Percentiles rank a stretch among this genome's conserved stretches.
phyloP scores from a whole-genome alignment of 83 land plant species.

The Thuja plicata region DNA sequence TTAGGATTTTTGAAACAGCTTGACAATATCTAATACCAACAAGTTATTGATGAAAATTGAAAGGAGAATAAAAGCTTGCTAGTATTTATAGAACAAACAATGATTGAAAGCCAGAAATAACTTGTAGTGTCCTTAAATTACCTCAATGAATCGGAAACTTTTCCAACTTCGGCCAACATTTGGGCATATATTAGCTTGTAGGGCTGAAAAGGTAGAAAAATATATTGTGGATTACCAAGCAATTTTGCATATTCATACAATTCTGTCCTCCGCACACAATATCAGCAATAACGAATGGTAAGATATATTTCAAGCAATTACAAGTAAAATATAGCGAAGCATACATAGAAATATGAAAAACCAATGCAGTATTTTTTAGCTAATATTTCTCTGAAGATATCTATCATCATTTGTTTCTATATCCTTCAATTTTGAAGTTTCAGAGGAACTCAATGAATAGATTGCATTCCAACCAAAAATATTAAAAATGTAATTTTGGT shows the following conservation, averaged over 20 bases:
- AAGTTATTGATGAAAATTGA: neutral
- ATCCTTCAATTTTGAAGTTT: neutral
- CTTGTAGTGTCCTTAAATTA: constrained; percentile 26
- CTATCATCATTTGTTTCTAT: neutral
- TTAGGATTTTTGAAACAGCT: constrained; percentile 66
- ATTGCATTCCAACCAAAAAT: neutral
- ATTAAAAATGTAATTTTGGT: neutral
- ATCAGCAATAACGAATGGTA: constrained; percentile 6
- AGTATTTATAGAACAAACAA: neutral
- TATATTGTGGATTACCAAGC: constrained; percentile 88
- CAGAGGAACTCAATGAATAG: neutral
- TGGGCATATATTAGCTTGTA: constrained; percentile 92
- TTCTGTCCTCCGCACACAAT: constrained; percentile 81
- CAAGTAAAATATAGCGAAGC: neutral
- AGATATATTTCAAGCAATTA: neutral
- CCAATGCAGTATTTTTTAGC: neutral
- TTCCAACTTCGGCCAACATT: constrained; percentile 96
- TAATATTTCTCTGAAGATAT: neutral
- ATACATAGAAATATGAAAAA: neutral
- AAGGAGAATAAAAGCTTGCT: neutral
- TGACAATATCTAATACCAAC: constrained; percentile 75
- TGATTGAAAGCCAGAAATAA: constrained; percentile 12
- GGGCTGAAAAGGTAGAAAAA: constrained; percentile 87
- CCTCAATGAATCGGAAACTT: constrained; percentile 78
- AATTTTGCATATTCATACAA: constrained; percentile 89